phyloP scores from a whole-genome alignment of 1,284 basidiomycete genomes.

The Ustilago sp. region DNA sequence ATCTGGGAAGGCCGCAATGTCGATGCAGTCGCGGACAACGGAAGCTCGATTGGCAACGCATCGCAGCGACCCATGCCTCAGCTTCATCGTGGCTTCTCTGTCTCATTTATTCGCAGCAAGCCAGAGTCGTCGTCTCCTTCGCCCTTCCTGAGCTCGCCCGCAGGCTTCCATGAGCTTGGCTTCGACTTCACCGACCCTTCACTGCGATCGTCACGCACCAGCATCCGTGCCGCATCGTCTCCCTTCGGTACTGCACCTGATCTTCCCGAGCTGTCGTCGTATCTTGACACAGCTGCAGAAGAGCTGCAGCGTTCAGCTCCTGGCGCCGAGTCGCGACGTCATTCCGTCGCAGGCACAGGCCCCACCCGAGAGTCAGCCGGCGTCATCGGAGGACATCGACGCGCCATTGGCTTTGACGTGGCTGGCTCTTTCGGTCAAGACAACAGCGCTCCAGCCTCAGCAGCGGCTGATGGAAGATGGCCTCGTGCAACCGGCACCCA shows the following conservation, averaged over 20 bases:
- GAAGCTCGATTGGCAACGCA: conserved; percentile 2
- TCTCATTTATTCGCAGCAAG: conserved; percentile 31
- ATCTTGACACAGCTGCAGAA: conserved; percentile 14
- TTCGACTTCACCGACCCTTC: conserved; percentile 30
- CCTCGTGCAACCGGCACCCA: conserved; percentile 18
- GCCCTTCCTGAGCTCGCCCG: conserved; percentile 44
- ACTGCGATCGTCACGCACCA: conserved; percentile 19
- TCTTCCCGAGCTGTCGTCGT: conserved; percentile 33
- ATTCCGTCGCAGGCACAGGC: conserved; percentile 46
- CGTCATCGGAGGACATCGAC: conserved; percentile 48
- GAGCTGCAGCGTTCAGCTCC: conserved; percentile 8
- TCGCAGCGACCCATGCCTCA: conserved; percentile 28
- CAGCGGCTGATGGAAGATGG: conserved; percentile 13
- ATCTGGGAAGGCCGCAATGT: conserved; percentile 31
- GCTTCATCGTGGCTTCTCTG: conserved; percentile 44
- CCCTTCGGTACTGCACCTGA: conserved; percentile 33
- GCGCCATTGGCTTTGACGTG: conserved; percentile 58
- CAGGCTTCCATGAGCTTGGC: conserved; percentile 30
- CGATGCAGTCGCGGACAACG: conserved; percentile 15
- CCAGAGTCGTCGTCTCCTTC: conserved; percentile 28
- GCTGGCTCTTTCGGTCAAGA: not conserved
- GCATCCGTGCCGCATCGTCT: conserved; percentile 24
- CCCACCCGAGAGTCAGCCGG: conserved; percentile 26
- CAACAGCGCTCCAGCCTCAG: not conserved
- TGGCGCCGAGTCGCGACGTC: conserved; percentile 56